Evolutionary conservation across 2,329 filamentous ascomycete species (phyloP), one percentile per base, ranked within the genome.

Genomic region (Didymella arachidicola): DNA sequence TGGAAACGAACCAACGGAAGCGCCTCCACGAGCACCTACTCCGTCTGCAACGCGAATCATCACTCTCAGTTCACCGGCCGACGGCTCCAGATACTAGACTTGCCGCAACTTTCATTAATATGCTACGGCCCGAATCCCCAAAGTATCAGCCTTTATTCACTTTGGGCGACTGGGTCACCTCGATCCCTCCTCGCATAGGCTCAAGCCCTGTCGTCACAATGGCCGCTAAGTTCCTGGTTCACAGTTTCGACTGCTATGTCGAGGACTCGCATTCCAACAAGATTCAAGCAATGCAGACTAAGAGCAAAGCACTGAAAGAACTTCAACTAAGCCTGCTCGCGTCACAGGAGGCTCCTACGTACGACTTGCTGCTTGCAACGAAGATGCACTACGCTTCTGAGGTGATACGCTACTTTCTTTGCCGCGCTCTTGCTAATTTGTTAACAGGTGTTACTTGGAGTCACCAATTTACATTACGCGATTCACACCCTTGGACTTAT

Each of bases 371-470:
- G 10, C 11, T 47, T 22, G 47, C 54, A 4, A 57, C 48, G 8
- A 57, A 57, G 36, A 25, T 57, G 22, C 54, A 57, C 12, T 57
- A 57, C 29, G 47, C 54, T 27, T 48, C 54, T 16, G 54, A 57
- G 54, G 54, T 57, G 29, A 29, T 8, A 3, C 12, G 11, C 19
- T 2, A 10, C 19, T 11, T 1, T 16, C 4, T 16, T 4, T 8
- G 18, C n/a, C 11, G 8, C 18, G 10, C 18, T 2, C 39, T 42
- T 14, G 36, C 43, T 57, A 22, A 57, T 45, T 16, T 16, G 4
- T n/a, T 1, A 7, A 18, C 16, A 57, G 54, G 34, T 57, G 14
- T 34, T 57, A 6, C 27, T 57, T 8, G 54, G 47, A 36, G 48
- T 57, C n/a, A 43, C 41, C 6, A 41, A 39, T 18, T 32, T 57